phyloP scores from a whole-genome alignment of 176 grass and related monocot species.

The Raddia distichophylla region DNA sequence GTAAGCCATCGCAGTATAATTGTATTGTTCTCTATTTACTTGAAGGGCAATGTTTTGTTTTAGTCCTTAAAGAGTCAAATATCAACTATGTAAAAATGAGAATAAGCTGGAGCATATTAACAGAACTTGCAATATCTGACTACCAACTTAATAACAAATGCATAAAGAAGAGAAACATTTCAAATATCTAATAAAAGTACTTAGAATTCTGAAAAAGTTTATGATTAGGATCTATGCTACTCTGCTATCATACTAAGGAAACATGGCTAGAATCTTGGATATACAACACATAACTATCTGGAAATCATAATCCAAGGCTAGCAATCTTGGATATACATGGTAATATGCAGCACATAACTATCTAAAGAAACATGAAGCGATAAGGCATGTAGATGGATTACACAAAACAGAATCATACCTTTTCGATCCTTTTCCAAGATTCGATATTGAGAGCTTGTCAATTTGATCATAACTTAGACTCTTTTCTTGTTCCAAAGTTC shows the following conservation, averaged over 20 bases:
- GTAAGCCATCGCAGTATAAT: background rate
- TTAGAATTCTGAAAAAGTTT: background rate
- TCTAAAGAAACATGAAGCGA: slow-evolving; percentile 29
- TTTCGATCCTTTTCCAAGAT: slow-evolving; percentile 79
- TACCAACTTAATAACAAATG: background rate
- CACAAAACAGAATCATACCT: slow-evolving; percentile 51
- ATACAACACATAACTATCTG: slow-evolving; percentile 8
- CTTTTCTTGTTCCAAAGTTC: slow-evolving; percentile 61
- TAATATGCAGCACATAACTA: slow-evolving; percentile 2
- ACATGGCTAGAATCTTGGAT: background rate
- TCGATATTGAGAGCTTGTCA: slow-evolving; percentile 97
- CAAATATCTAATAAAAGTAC: slow-evolving; percentile 10
- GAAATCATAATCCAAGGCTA: background rate
- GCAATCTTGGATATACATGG: background rate
- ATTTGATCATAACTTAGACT: slow-evolving; percentile 72
- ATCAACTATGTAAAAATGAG: background rate
- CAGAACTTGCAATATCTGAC: background rate
- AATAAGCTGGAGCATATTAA: background rate
- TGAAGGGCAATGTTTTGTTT: background rate
- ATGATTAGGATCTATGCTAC: slow-evolving; percentile 14
- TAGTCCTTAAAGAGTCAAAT: background rate
- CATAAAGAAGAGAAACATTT: background rate
- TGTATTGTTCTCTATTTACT: background rate
- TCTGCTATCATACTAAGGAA: slow-evolving; percentile 2
- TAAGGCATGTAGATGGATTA: slow-evolving; percentile 15